phyloP scores from a whole-genome alignment of 495 filamentous ascomycete genomes.

The Tuber calosporum region DNA sequence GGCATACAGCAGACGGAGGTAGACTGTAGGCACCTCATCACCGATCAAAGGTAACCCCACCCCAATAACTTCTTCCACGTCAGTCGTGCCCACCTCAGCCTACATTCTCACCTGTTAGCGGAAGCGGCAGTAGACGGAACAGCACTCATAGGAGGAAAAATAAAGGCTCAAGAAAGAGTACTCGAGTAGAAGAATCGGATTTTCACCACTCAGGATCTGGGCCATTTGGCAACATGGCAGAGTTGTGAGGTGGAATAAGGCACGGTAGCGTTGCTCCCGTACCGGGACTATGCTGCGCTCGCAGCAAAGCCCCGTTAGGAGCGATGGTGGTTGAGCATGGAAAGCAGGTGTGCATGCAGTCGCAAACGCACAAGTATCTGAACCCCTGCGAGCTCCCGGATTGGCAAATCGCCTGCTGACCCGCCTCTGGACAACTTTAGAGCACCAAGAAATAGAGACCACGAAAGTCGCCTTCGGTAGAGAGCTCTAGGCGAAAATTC shows the following conservation, averaged over 20 bases:
- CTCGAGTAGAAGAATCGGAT: constrained; percentile 3
- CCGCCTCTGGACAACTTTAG: background rate
- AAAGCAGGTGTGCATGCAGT: constrained; percentile 1
- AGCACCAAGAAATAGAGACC: constrained; percentile 3
- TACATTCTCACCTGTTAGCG: background rate
- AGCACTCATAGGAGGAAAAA: constrained; percentile 2
- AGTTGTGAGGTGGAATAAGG: background rate
- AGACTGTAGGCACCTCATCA: background rate
- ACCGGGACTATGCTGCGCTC: background rate
- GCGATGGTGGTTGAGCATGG: background rate
- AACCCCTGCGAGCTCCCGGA: constrained; percentile 1
- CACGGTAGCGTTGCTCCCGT: background rate
- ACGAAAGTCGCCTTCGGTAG: background rate
- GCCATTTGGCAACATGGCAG: constrained; percentile 1
- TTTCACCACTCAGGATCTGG: background rate
- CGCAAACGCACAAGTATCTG: constrained; percentile 1
- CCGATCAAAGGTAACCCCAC: constrained; percentile 3
- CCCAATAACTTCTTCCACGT: constrained; percentile 3
- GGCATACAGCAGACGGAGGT: background rate
- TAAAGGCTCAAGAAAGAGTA: background rate
- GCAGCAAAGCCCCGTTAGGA: background rate
- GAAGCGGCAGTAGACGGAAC: background rate
- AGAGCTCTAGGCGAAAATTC: background rate
- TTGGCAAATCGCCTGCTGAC: background rate
- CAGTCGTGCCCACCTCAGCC: background rate